phyloP scores from a whole-genome alignment of 805 yeast genomes.

The Kazachstania viticola region DNA sequence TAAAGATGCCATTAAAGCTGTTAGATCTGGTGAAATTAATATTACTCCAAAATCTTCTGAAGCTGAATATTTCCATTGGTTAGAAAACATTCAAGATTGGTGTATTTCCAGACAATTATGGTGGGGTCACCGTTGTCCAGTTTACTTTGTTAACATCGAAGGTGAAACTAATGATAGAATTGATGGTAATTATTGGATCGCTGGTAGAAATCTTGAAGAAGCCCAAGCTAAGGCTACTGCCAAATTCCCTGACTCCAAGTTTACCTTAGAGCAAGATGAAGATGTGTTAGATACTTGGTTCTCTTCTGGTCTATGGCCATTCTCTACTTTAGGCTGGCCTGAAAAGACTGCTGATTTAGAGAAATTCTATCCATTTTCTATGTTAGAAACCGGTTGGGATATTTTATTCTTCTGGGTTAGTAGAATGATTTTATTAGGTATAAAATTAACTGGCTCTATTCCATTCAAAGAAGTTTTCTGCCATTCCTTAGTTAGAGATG shows the following conservation, averaged over 20 bases:
- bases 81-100: constrained; percentile 96
- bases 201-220: constrained; percentile 75
- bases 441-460: constrained; percentile 78
- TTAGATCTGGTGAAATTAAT: constrained; percentile 65
- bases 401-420: constrained; percentile 98
- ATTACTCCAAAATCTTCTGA: constrained; percentile 85
- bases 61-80: constrained; percentile 90
- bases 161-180: constrained; percentile 50
- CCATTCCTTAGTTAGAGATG: constrained; percentile 96
- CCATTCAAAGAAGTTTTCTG: constrained; percentile 97
- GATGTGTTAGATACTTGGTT: constrained; percentile 99
- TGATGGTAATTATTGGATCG: constrained; percentile 76
- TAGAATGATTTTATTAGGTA: constrained; percentile 86
- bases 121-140: constrained; percentile 99
- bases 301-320: constrained; percentile 96
- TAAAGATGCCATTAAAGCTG: constrained; percentile 72
- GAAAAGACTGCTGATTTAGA: constrained; percentile 60
- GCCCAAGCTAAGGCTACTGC: constrained; percentile 71
- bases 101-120: constrained; percentile 90
- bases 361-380: constrained; percentile 76
- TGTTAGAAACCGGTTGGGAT: constrained; percentile 99
- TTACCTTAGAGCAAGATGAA: constrained; percentile 85
- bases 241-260: constrained; percentile 59
- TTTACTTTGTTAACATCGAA: constrained; percentile 74
- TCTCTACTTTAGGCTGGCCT: constrained; percentile 97